Evolutionary conservation across 2,329 filamentous ascomycete genomes (phyloP), one percentile per base, ranked within the genome.

Genomic region (Cladosporium sp.): DNA sequence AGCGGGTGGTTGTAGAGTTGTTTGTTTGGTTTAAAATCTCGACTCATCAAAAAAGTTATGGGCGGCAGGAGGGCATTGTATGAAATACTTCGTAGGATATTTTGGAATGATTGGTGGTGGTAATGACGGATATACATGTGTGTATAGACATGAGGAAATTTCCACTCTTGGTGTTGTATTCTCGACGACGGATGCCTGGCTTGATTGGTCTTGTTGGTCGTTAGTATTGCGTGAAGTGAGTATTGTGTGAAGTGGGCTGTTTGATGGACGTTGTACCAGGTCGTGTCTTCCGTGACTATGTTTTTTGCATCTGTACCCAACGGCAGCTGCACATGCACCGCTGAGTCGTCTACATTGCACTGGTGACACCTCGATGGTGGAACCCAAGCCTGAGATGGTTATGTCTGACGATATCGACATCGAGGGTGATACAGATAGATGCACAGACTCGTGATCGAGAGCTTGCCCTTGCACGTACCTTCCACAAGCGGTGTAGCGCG

Each of bases 401-500:
- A 11, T n/a, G 14, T 14, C 35, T 18, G 14, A 18, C n/a, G 7
- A 46, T 12, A 21, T 23, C 40, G 12, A 8, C 40, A 21, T 46
- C 40, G 40, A 21, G n/a, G 35, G n/a, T 46, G n/a, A 21, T 23
- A 21, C n/a, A 46, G n/a, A 21, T 11, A 18, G 11, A 40, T 46
- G 40, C 40, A 46, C 40, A 46, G 40, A 46, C 40, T 46, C 40
- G 8, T 11, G 21, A 21, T 21, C 40, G n/a, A 12, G 40, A 46
- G 40, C 40, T 46, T 46, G n/a, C 40, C 40, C 40, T 46, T 46
- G 40, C 40, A 46, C 40, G 40, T 28, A 33, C 52, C 52, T 55
- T 55, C 52, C 52, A 1, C 52, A 55, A 55, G 52, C 52, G 31
- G 52, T 28, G 31, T 55, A 55, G 52, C 52, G 52, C 52, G 10